Evolutionary conservation across 2,329 filamentous ascomycete species (phyloP).

Genomic region (Penicillium sumatraense): DNA sequence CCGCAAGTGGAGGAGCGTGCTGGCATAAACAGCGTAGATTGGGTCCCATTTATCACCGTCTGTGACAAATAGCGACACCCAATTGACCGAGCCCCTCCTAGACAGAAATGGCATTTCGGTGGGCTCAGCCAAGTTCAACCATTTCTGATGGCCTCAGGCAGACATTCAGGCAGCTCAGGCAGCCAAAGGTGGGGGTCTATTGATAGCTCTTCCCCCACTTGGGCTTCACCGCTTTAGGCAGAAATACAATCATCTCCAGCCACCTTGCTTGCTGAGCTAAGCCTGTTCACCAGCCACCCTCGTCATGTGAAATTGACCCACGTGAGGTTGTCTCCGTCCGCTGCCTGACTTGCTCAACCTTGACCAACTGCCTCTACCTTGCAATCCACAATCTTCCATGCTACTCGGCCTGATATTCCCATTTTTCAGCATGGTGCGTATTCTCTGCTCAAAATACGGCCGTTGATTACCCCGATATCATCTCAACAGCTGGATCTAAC

Average conservation of each 20-base stretch:
- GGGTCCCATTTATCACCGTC: conserved; percentile 25
- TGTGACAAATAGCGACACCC: conserved; percentile 31
- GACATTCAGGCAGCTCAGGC: not conserved
- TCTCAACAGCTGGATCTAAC: conserved; percentile 2
- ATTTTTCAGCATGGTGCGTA: not conserved
- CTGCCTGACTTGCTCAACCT: not conserved
- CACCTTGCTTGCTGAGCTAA: conserved; percentile 3
- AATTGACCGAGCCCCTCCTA: conserved; percentile 20
- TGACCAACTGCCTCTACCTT: not conserved
- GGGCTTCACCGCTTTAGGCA: not conserved
- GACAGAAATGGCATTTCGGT: conserved; percentile 28
- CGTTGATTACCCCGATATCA: not conserved
- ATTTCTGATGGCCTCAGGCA: conserved; percentile 2
- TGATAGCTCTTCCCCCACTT: too few relatives aligned
- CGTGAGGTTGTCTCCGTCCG: conserved; percentile 5
- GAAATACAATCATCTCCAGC: not conserved
- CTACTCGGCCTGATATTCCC: not conserved
- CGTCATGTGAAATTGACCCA: conserved; percentile 25
- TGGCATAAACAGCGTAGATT: conserved; percentile 29
- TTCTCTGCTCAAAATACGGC: not conserved
- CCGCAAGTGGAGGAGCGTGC: conserved; percentile 24
- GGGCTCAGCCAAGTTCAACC: conserved; percentile 7
- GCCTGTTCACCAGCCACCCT: conserved; percentile 18
- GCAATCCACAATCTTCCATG: not conserved
- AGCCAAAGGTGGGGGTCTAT: too few relatives aligned